phyloP scores from a whole-genome alignment of 495 filamentous ascomycete species.

The Emericellopsis terricola region DNA sequence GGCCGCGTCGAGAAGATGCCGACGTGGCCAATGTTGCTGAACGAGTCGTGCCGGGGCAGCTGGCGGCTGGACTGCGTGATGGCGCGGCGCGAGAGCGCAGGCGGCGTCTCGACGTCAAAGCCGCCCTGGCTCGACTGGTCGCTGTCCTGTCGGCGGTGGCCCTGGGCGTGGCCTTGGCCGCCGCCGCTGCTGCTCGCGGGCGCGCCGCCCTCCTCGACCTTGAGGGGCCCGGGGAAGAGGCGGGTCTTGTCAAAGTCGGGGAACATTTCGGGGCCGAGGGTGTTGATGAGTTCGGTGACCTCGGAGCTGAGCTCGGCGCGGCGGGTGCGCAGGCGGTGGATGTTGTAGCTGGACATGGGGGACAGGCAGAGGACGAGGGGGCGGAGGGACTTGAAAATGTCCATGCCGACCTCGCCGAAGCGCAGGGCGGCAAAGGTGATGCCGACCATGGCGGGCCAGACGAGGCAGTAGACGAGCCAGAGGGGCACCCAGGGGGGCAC shows the following conservation, averaged over 20 bases:
- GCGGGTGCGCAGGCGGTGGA: constrained; percentile 57
- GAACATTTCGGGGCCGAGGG: constrained; percentile 88
- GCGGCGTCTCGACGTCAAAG: constrained; percentile 8
- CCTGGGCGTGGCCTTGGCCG: constrained; percentile 4
- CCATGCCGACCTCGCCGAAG: constrained; percentile 95
- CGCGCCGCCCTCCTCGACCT: constrained; percentile 6
- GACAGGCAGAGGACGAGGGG: constrained; percentile 80
- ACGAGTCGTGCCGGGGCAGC: constrained; percentile 80
- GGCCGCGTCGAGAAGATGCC: constrained; percentile 81
- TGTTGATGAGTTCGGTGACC: constrained; percentile 85
- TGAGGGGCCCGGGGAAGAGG: constrained; percentile 42
- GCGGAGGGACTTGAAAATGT: constrained; percentile 86
- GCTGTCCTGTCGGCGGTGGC: constrained; percentile 8
- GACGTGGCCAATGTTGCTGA: constrained; percentile 69
- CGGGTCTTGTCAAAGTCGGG: constrained; percentile 82
- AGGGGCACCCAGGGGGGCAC: constrained; percentile 67
- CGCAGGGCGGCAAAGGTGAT: constrained; percentile 89
- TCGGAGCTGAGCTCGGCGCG: constrained; percentile 60
- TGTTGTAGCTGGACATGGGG: constrained; percentile 65
- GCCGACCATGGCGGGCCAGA: constrained; percentile 64
- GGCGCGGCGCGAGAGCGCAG: constrained; percentile 13
- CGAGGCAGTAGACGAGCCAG: constrained; percentile 52
- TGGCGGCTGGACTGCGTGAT: constrained; percentile 26
- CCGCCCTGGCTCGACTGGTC: constrained; percentile 6
- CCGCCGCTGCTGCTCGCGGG: constrained; percentile 4